Percentiles rank a stretch among this genome's conserved stretches.
These are phyloP conservation scores for Blakeslea trispora DNA, from an alignment of 371 early-diverging fungal genomes.

Conservation along the genomic window DNA sequence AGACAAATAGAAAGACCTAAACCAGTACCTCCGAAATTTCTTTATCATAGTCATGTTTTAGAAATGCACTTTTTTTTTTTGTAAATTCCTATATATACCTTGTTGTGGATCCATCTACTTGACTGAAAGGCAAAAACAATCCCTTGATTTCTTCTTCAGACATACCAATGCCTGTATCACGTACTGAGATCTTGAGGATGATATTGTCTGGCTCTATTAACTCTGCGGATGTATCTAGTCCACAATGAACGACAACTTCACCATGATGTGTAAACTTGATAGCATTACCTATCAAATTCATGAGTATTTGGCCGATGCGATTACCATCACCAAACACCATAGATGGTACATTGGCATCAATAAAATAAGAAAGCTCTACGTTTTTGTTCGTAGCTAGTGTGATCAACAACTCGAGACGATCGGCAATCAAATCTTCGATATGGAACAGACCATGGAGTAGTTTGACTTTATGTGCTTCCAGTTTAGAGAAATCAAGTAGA, in stretches of 20 bases:
- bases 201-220: conserved; percentile 28
- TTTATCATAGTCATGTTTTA: no score
- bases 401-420: conserved; percentile 56
- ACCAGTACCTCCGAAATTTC: conserved; percentile 65
- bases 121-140: conserved; percentile 59
- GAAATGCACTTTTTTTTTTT: no score
- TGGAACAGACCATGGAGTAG: conserved; percentile 54
- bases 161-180: conserved; percentile 59
- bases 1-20: conserved; percentile 64
- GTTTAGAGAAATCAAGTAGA: conserved; percentile 62
- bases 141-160: conserved; percentile 49
- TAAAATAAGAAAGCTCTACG: conserved; percentile 51
- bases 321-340: conserved; percentile 52
- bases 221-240: conserved; percentile 12
- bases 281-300: conserved; percentile 50
- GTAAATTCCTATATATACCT: no score
- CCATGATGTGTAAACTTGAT: conserved; percentile 62
- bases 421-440: conserved; percentile 57
- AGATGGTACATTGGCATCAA: conserved; percentile 40
- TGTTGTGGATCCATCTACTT: conserved; percentile 61
- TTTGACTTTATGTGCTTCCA: conserved; percentile 65
- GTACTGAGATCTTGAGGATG: conserved; percentile 37
- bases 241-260: conserved; percentile 48
- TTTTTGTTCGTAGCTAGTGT: conserved; percentile 56
- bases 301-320: conserved; percentile 49